Conservation (phyloP, 768 basidiomycete species). For the Xanthoconium stramineum region DNA sequence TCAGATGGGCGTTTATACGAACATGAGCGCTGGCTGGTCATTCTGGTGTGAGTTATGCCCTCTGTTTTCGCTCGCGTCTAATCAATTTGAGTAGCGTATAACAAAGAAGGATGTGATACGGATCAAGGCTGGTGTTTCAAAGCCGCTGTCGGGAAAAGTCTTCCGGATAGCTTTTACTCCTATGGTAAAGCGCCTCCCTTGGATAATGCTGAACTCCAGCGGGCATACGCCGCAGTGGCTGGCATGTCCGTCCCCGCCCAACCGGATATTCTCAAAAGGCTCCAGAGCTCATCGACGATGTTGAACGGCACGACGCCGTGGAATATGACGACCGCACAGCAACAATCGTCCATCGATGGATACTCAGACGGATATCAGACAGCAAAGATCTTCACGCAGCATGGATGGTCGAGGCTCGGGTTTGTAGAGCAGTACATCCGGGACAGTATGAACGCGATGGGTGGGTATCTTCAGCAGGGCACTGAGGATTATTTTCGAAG, state of each 20-base stretch:
- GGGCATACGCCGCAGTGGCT: constrained; percentile 11
- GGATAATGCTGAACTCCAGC: constrained; percentile 22
- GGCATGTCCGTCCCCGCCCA: constrained; percentile 15
- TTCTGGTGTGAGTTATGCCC: constrained; percentile 58
- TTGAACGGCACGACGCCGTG: not conserved
- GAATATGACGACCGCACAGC: constrained; percentile 12
- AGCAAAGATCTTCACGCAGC: constrained; percentile 51
- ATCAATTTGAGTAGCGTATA: constrained; percentile 43
- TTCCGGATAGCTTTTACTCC: constrained; percentile 58
- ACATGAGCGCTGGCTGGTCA: constrained; percentile 57
- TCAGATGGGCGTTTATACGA: constrained; percentile 58
- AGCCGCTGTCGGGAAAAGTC: constrained; percentile 49
- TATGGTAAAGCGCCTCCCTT: constrained; percentile 35
- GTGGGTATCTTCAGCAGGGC: constrained; percentile 5
- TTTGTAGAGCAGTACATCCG: constrained; percentile 59
- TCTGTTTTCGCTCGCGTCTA: not conserved
- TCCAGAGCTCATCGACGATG: not conserved
- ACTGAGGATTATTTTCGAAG: constrained; percentile 9
- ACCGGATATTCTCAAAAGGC: constrained; percentile 8
- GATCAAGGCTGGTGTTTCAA: constrained; percentile 73
- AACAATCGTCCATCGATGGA: constrained; percentile 34
- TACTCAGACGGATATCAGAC: constrained; percentile 60
- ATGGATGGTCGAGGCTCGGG: constrained; percentile 50
- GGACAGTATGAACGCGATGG: constrained; percentile 37
- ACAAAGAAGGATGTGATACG: constrained; percentile 55